Evolutionary conservation across 305 asterid species (phyloP).

Genomic region (Ilex paraguariensis): DNA sequence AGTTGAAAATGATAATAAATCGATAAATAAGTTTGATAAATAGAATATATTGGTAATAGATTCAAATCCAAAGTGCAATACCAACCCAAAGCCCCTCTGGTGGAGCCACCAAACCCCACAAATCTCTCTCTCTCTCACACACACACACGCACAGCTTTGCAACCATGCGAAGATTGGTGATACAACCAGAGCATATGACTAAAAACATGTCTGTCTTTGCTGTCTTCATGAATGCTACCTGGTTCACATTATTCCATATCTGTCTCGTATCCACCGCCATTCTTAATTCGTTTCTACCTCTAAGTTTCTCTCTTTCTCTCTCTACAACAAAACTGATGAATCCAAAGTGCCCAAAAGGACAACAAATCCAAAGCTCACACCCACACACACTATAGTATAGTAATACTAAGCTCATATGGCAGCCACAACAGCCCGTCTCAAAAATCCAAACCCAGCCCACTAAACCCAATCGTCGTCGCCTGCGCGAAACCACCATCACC

Average conservation of each 20-base stretch:
- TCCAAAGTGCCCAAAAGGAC: constrained; percentile 23
- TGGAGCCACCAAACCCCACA: too few species aligned
- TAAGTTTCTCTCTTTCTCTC: neutral
- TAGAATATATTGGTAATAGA: too few species aligned
- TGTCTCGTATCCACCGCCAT: constrained; percentile 33
- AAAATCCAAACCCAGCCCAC: constrained; percentile 46
- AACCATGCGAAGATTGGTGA: too few species aligned
- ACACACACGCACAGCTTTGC: too few species aligned
- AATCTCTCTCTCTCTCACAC: too few species aligned
- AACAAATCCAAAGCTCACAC: constrained; percentile 14
- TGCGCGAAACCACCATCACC: constrained; percentile 59
- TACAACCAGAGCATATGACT: too few species aligned
- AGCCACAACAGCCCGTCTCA: constrained; percentile 44
- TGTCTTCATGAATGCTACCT: constrained; percentile 11
- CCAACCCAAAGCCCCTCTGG: too few species aligned
- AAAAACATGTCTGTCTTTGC: neutral
- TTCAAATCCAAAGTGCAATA: too few species aligned
- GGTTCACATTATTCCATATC: too few species aligned
- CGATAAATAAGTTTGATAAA: too few species aligned
- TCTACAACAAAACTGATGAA: constrained; percentile 17
- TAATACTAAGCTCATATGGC: constrained; percentile 35
- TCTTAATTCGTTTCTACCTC: constrained; percentile 3
- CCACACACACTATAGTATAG: constrained; percentile 1
- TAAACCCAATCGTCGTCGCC: constrained; percentile 62
- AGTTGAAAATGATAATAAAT: too few species aligned